phyloP scores from a whole-genome alignment of 2,329 filamentous ascomycete species.

The Scedosporium minutisporum region DNA sequence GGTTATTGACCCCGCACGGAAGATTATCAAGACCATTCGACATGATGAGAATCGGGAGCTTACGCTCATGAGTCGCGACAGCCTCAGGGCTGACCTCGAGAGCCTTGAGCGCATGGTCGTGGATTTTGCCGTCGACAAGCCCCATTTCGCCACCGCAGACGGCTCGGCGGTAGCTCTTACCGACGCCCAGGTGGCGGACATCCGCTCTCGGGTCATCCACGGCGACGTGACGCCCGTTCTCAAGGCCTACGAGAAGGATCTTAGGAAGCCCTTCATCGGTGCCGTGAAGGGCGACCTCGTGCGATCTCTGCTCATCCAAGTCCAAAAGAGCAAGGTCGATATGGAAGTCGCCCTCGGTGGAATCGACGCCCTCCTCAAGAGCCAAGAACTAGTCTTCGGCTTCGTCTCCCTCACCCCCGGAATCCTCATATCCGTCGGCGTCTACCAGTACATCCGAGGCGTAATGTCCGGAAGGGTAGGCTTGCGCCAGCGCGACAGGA shows the following conservation, averaged over 20 bases:
- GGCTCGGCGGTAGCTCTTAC: slow-evolving; percentile 36
- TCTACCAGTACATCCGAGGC: slow-evolving; percentile 60
- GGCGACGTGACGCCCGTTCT: slow-evolving; percentile 90
- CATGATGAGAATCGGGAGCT: slow-evolving; percentile 91
- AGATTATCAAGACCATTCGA: slow-evolving; percentile 81
- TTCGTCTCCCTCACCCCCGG: slow-evolving; percentile 92
- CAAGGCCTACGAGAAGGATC: slow-evolving; percentile 80
- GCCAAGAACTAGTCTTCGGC: slow-evolving; percentile 95
- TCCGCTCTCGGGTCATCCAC: slow-evolving; percentile 73
- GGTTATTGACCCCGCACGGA: slow-evolving; percentile 77
- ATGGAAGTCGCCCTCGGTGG: slow-evolving; percentile 92
- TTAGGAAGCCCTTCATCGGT: slow-evolving; percentile 71
- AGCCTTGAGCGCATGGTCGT: slow-evolving; percentile 97
- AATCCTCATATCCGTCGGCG: slow-evolving; percentile 73
- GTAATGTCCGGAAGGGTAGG: slow-evolving; percentile 64
- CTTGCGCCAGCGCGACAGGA: slow-evolving; percentile 51
- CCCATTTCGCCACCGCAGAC: slow-evolving; percentile 43
- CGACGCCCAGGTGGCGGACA: slow-evolving; percentile 61
- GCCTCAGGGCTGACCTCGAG: slow-evolving; percentile 78
- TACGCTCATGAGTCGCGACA: slow-evolving; percentile 91
- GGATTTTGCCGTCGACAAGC: slow-evolving; percentile 83
- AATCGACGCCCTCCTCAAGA: slow-evolving; percentile 89
- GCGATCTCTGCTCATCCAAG: slow-evolving; percentile 83
- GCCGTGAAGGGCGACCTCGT: slow-evolving; percentile 80
- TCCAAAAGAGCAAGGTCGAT: slow-evolving; percentile 98